Evolutionary conservation across 2,329 filamentous ascomycete species (phyloP).

Genomic region (Nothophaeocryptopus gaeumannii): DNA sequence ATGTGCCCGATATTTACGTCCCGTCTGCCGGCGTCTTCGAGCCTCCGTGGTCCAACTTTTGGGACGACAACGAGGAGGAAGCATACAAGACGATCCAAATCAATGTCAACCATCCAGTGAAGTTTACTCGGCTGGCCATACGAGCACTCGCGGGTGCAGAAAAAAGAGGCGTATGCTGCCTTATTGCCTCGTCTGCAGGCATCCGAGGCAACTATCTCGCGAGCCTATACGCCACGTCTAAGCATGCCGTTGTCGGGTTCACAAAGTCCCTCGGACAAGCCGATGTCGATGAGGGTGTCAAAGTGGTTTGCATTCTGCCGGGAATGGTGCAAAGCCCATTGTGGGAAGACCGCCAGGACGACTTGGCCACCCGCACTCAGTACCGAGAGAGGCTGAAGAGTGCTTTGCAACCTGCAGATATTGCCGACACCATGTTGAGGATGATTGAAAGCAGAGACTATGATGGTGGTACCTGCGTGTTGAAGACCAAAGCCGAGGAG

Average conservation of each 20-base stretch:
- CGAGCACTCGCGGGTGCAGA: slow-evolving; percentile 23
- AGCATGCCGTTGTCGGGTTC: slow-evolving; percentile 44
- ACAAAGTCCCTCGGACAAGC: slow-evolving; percentile 45
- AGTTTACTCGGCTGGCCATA: slow-evolving; percentile 22
- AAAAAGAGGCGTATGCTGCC: slow-evolving; percentile 21
- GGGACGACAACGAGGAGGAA: slow-evolving; percentile 19
- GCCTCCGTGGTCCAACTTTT: slow-evolving; percentile 22
- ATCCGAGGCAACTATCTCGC: slow-evolving; percentile 24
- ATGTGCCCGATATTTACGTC: slow-evolving; percentile 23
- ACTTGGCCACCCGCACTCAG: slow-evolving; percentile 16
- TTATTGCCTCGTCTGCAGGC: slow-evolving; percentile 18
- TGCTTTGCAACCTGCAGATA: slow-evolving; percentile 20
- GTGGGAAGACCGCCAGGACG: slow-evolving; percentile 39
- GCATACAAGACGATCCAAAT: slow-evolving; percentile 23
- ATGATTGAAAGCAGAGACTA: slow-evolving; percentile 24
- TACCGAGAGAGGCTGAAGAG: slow-evolving; percentile 17
- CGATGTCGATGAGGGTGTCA: slow-evolving; percentile 42
- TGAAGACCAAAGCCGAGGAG: slow-evolving; percentile 22
- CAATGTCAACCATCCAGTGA: slow-evolving; percentile 24
- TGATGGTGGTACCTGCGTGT: slow-evolving; percentile 24
- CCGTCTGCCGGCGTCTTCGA: slow-evolving; percentile 19
- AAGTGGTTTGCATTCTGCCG: slow-evolving; percentile 39
- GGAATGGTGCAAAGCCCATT: slow-evolving; percentile 24
- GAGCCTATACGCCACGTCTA: slow-evolving; percentile 36
- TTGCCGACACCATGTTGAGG: slow-evolving; percentile 22